Conservation (phyloP, 1,139 yeast genomes). For the Hyphopichia fennica region DNA sequence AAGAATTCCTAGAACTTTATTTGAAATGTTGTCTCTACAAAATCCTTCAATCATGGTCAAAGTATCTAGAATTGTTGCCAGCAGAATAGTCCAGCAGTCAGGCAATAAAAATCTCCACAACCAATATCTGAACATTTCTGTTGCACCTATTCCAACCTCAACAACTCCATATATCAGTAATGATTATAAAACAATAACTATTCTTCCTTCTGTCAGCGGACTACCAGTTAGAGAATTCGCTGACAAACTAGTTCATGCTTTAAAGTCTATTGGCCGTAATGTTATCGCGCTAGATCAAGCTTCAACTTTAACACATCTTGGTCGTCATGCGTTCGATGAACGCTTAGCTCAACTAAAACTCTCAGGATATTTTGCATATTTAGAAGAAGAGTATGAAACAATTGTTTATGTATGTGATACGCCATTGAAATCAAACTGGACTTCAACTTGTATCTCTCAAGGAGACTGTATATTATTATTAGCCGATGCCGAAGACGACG, state of each 20-base stretch:
- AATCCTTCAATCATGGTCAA: constrained; percentile 91
- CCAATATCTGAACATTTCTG: constrained; percentile 13
- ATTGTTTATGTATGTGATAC: constrained; percentile 90
- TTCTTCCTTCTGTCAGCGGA: constrained; percentile 76
- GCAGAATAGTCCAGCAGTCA: constrained; percentile 44
- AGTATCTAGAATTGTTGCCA: constrained; percentile 85
- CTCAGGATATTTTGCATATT: constrained; percentile 84
- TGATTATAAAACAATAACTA: constrained; percentile 78
- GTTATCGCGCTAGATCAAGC: constrained; percentile 83
- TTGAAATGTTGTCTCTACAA: constrained; percentile 79
- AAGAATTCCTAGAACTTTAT: constrained; percentile 83
- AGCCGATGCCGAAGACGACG: constrained; percentile 67
- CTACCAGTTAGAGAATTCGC: constrained; percentile 88
- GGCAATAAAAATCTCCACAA: neutral
- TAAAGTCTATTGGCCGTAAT: constrained; percentile 68
- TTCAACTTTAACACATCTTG: constrained; percentile 74
- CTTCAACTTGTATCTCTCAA: constrained; percentile 87
- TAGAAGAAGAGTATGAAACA: constrained; percentile 86
- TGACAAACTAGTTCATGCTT: constrained; percentile 63
- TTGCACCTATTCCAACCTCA: constrained; percentile 22
- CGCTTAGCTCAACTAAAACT: constrained; percentile 75
- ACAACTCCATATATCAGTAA: constrained; percentile 33
- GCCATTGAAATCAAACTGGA: constrained; percentile 82
- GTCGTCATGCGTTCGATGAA: constrained; percentile 91
- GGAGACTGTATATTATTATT: constrained; percentile 83